Base-by-base conservation (phyloP, 495 filamentous ascomycete genomes). In the Penicillium turbatum region DNA sequence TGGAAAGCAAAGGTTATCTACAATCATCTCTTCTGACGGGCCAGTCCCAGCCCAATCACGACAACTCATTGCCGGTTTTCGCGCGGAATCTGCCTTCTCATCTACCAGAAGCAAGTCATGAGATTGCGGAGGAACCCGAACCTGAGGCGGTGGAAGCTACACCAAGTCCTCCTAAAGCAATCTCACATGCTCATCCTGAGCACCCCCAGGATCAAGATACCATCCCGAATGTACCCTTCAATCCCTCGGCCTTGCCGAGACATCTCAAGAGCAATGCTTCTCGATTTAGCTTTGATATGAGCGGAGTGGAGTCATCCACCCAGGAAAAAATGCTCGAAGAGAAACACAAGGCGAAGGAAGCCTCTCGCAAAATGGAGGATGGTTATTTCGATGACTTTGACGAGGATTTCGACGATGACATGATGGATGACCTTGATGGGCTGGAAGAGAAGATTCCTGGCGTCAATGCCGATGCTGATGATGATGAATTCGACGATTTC, bases 271-370 rank as follows among this genome's bases (percentile, higher is more conserved):
- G 89, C 66, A 92, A 86, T 48, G 87, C 90, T 0, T 95, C 89
- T 2, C 77, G 91, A 9, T 96, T 97, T 59, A 95, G 90, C 63
- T 97, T 97, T 61, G 90, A 96, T 61, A 88, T 96, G 79, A 75
- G 69, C 17, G 81, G 82, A 10, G 82, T 86, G n/a, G 90, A 88
- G 30, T 84, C 88, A 12, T 84, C 86, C 5, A 80, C 80, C 10
- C 85, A 95, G 65, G 91, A 97, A 66, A 85, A 85, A 62, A 62
- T 92, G 2, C 68, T 97, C 13, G 91, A 97, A 72, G 90, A 96
- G 63, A 84, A 89, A 35, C 87, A 93, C 58, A 84, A 88, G 48
- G 81, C 87, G 51, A 85, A 87, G 45, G 85, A 86, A 32, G 79
- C 74, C 3, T 70, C 68, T 52, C 73, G 69, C 30, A 76, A 66